phyloP scores from a whole-genome alignment of 495 filamentous ascomycete genomes.

The Hypomontagnella monticulosa region DNA sequence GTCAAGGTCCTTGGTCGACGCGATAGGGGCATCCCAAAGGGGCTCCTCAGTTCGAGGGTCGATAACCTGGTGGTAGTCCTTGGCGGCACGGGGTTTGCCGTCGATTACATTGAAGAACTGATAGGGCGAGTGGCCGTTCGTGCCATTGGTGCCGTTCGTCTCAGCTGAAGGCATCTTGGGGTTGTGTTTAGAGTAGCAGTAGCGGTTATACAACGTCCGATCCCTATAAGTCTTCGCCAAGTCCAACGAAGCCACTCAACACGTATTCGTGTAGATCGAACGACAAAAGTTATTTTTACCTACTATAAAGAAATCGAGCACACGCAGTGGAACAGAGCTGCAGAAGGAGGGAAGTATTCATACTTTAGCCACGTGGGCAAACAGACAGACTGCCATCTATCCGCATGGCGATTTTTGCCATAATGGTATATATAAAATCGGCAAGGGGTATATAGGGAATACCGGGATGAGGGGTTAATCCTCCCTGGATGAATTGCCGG shows the following conservation, averaged over 20 bases:
- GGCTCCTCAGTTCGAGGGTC: conserved; percentile 59
- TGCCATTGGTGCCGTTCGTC: conserved; percentile 21
- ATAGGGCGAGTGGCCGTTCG: conserved; percentile 30
- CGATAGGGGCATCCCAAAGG: conserved; percentile 58
- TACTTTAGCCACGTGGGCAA: conserved; percentile 34
- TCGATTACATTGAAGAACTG: conserved; percentile 60
- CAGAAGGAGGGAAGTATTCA: conserved; percentile 13
- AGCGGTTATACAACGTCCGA: conserved; percentile 2
- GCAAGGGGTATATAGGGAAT: conserved; percentile 6
- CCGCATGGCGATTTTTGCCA: conserved; percentile 34
- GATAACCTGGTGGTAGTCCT: conserved; percentile 49
- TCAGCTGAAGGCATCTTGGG: conserved; percentile 39
- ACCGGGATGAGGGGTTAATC: conserved; percentile 36
- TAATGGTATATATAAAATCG: conserved; percentile 28
- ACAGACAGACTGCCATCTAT: neutral
- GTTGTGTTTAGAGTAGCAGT: conserved; percentile 3
- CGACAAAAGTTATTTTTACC: neutral
- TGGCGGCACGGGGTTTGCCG: conserved; percentile 51
- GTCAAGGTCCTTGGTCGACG: conserved; percentile 57
- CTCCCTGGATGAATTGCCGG: conserved; percentile 33
- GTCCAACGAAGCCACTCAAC: conserved; percentile 10
- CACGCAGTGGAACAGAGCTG: conserved; percentile 6
- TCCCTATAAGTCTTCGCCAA: conserved; percentile 19
- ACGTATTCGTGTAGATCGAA: conserved; percentile 1
- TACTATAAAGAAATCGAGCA: conserved; percentile 9